Conservation (phyloP, 371 early-diverging fungal genomes). For the Circinella umbellata region DNA sequence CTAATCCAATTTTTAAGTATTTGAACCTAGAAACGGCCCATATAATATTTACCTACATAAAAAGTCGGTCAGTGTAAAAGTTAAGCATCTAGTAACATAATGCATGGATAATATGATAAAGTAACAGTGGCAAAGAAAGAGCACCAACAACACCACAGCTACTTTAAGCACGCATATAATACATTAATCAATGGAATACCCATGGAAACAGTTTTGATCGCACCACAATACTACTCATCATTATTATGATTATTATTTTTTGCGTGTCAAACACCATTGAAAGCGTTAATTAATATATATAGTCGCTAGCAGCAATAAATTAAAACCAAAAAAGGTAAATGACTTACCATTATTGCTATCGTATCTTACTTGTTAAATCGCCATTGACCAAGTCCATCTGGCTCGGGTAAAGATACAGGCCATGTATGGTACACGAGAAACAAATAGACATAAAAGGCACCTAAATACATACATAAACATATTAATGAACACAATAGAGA, state of each 20-base stretch:
- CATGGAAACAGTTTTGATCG: constrained; percentile 78
- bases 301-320: too few species aligned
- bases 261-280: background rate
- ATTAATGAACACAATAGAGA: constrained; percentile 62
- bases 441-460: constrained; percentile 38
- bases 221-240: constrained; percentile 62
- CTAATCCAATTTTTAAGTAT: constrained; percentile 63
- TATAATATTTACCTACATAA: constrained; percentile 29
- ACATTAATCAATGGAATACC: constrained; percentile 80
- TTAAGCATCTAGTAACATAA: constrained; percentile 28
- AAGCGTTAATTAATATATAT: too few species aligned
- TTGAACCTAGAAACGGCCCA: constrained; percentile 67
- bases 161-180: constrained; percentile 52
- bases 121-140: constrained; percentile 66
- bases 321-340: background rate
- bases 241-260: background rate
- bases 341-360: constrained; percentile 56
- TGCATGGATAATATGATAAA: constrained; percentile 80
- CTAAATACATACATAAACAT: constrained; percentile 54
- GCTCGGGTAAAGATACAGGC: constrained; percentile 31
- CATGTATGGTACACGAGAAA: constrained; percentile 53
- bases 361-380: constrained; percentile 51
- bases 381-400: constrained; percentile 37
- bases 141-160: constrained; percentile 63
- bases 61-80: too few species aligned